These are phyloP conservation scores for Leccinum olivaceopallidum DNA, from an alignment of 768 basidiomycete genomes.

Conservation along the genomic window DNA sequence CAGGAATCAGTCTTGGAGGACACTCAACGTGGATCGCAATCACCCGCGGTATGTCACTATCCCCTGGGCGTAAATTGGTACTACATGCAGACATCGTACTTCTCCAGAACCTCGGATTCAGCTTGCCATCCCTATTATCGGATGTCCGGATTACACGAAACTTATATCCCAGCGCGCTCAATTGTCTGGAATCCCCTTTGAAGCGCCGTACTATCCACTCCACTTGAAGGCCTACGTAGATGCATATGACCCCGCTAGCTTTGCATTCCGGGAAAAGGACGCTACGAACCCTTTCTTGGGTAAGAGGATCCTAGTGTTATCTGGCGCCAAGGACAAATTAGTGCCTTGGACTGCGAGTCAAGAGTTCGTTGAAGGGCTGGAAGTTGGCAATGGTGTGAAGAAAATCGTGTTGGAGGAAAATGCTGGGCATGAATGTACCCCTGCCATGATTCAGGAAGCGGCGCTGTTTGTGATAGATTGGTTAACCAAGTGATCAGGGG, in stretches of 20 bases:
- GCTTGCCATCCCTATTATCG: constrained; percentile 56
- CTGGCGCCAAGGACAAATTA: constrained; percentile 61
- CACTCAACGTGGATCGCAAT: constrained; percentile 80
- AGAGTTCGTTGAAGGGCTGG: constrained; percentile 55
- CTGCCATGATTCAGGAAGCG: constrained; percentile 55
- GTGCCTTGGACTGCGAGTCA: constrained; percentile 66
- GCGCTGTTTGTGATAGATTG: constrained; percentile 32
- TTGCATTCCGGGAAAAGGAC: constrained; percentile 41
- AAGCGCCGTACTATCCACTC: constrained; percentile 57
- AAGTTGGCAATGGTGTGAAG: constrained; percentile 59
- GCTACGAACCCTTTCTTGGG: constrained; percentile 59
- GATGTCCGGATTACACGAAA: constrained; percentile 67
- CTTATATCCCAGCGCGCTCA: constrained; percentile 61
- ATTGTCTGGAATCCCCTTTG: constrained; percentile 41
- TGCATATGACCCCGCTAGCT: constrained; percentile 44
- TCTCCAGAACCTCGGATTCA: constrained; percentile 45
- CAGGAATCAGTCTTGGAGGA: constrained; percentile 81
- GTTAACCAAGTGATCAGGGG: constrained; percentile 19
- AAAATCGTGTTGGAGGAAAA: constrained; percentile 52
- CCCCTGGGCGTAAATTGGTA: background rate
- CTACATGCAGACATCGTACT: background rate
- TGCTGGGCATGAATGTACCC: constrained; percentile 63
- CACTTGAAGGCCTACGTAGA: constrained; percentile 50
- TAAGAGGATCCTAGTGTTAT: constrained; percentile 73
- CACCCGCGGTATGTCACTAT: constrained; percentile 37